These are phyloP conservation scores for Blastomyces parvus DNA, from an alignment of 2,329 filamentous ascomycete species.

Conservation along the genomic window DNA sequence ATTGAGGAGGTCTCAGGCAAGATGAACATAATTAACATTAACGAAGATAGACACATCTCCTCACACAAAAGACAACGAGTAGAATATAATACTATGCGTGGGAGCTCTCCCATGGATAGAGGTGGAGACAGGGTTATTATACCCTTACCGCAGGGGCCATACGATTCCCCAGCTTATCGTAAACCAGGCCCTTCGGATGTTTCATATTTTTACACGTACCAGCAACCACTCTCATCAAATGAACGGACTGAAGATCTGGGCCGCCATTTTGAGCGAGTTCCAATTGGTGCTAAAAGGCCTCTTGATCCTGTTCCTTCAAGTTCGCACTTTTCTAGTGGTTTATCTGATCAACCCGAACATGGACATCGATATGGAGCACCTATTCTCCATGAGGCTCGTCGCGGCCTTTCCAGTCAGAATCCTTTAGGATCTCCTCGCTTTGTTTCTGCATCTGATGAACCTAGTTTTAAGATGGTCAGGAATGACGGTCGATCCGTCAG, in stretches of 20 bases:
- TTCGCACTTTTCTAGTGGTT: constrained; percentile 14
- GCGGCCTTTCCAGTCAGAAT: constrained; percentile 9
- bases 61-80: constrained; percentile 28
- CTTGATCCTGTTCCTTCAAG: constrained; percentile 15
- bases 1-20: constrained; percentile 21
- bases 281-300: constrained; percentile 10
- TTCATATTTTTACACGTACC: constrained; percentile 14
- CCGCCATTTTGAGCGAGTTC: constrained; percentile 15
- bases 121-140: not conserved
- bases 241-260: constrained; percentile 17
- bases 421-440: constrained; percentile 6
- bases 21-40: constrained; percentile 18
- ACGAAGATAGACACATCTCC: constrained; percentile 21
- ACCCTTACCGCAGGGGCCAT: not conserved
- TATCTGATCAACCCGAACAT: constrained; percentile 16
- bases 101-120: not conserved
- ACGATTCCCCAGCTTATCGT: not conserved
- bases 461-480: constrained; percentile 15
- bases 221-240: constrained; percentile 3
- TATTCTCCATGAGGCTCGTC: constrained; percentile 5
- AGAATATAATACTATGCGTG: constrained; percentile 16
- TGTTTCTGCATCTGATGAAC: constrained; percentile 14
- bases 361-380: constrained; percentile 16
- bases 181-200: constrained; percentile 7
- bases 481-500: constrained; percentile 18